Percentiles rank a stretch among this genome's conserved stretches.
Evolutionary conservation across 306 rosid species (phyloP).

Genomic region (Quercus parvula): DNA sequence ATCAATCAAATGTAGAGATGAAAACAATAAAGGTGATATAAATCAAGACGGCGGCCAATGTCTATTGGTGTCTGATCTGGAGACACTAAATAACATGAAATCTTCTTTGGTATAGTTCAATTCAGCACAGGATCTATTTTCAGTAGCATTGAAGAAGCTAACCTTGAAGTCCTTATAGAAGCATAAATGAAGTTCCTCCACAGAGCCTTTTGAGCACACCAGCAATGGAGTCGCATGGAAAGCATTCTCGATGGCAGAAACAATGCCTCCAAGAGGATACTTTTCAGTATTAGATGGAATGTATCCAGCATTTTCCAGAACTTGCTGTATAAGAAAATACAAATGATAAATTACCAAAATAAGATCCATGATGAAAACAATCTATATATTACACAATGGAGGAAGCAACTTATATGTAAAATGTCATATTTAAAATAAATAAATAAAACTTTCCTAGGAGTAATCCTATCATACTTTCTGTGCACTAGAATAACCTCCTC

Average conservation of each 20-base stretch:
- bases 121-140: constrained; percentile 4
- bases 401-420: background rate
- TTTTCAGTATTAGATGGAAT: constrained; percentile 81
- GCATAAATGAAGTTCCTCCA: constrained; percentile 79
- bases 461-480: too few relatives aligned
- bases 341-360: constrained; percentile 14
- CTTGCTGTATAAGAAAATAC: constrained; percentile 51
- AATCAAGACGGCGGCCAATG: background rate
- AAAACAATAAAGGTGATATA: background rate
- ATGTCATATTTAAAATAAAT: background rate
- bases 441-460: too few relatives aligned
- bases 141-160: constrained; percentile 14
- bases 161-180: constrained; percentile 91
- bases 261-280: constrained; percentile 89
- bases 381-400: background rate
- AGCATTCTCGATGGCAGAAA: constrained; percentile 89
- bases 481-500: too few relatives aligned
- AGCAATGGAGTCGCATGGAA: constrained; percentile 69
- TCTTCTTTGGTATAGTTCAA: constrained; percentile 3
- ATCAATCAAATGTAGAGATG: background rate
- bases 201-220: constrained; percentile 54
- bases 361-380: background rate
- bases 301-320: constrained; percentile 79
- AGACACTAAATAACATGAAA: constrained; percentile 1
- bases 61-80: background rate